Base-by-base conservation (phyloP, 2,329 filamentous ascomycete genomes). In the Trichoderma breve region DNA sequence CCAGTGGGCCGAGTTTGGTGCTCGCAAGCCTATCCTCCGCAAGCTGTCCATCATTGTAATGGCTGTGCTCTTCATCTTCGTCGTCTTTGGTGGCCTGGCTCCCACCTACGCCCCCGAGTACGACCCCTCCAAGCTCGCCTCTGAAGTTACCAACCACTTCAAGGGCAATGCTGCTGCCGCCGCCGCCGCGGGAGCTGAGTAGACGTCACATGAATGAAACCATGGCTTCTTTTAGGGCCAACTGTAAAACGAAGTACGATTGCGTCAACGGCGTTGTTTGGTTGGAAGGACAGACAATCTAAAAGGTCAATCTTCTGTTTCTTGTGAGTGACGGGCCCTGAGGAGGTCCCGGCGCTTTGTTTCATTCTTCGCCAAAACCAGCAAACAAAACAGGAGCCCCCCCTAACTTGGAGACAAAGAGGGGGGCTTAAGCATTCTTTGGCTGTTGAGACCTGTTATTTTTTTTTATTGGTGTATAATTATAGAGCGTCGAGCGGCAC, bases 1-100 rank as follows among this genome's bases (percentile, higher is more conserved):
- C 80, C 88, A 91, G 73, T 97, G 94, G 94, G 91, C 92, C 66
- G 94, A 97, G 79, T 94, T 96, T 76, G 94, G 94, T 72, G 89
- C 89, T 77, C 87, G 87, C 75, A 92, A 91, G 79, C 95, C 95
- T 14, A 88, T 90, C 61, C 86, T 93, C 78, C 92, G 94, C 84
- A 95, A 95, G 84, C 81, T 95, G 67, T 85, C 93, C 74, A 85
- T 96, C 76, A 89, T 95, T 73, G 88, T 86, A 66, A 82, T 87
- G 30, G 86, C 88, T 24, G 80, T 93, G 72, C 81, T 92, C 74
- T 83, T 88, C 67, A 82, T 95, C 76, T 91, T 96, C 82, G 81
- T 93, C 75, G 81, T 97, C 24, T 88, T 97, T 71, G 89, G 88
- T 73, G 88, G 89, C 53, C 82, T 93, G 74, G 90, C 90, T 62